Percentiles rank a stretch among this genome's conserved stretches.
phyloP scores from a whole-genome alignment of 129 eudicot genomes.

The Flaveria brownii region DNA sequence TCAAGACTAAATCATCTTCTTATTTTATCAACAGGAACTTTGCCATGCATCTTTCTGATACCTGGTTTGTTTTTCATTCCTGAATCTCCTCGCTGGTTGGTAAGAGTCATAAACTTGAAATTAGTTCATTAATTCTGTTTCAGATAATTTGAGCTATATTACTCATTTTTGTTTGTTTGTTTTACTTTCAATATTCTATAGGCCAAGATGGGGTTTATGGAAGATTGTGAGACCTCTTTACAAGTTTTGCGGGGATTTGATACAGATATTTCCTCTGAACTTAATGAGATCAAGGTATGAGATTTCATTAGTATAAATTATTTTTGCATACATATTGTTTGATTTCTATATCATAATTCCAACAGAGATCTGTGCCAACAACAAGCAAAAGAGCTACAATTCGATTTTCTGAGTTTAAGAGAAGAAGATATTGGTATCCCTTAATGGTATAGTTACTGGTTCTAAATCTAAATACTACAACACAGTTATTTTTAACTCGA shows the following conservation, averaged over 20 bases:
- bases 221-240: constrained; percentile 80
- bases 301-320: neutral
- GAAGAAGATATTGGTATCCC: constrained; percentile 74
- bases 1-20: constrained; percentile 7
- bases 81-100: constrained; percentile 97
- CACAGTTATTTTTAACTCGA: neutral
- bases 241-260: constrained; percentile 89
- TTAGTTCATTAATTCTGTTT: neutral
- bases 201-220: constrained; percentile 83
- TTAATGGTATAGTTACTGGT: constrained; percentile 55
- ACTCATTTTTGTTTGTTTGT: neutral
- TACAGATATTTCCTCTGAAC: constrained; percentile 59
- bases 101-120: constrained; percentile 39
- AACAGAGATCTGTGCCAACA: constrained; percentile 71
- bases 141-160: neutral
- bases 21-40: constrained; percentile 45
- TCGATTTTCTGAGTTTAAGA: constrained; percentile 58
- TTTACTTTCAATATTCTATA: constrained; percentile 24
- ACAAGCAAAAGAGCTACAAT: constrained; percentile 62
- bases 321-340: neutral
- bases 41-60: constrained; percentile 70
- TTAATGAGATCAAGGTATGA: constrained; percentile 75
- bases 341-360: constrained; percentile 14
- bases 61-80: constrained; percentile 87
- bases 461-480: neutral